Percentiles rank a stretch among this genome's conserved stretches.
Conservation (phyloP, 2,329 filamentous ascomycete genomes). For the Aureobasidium sp. region DNA sequence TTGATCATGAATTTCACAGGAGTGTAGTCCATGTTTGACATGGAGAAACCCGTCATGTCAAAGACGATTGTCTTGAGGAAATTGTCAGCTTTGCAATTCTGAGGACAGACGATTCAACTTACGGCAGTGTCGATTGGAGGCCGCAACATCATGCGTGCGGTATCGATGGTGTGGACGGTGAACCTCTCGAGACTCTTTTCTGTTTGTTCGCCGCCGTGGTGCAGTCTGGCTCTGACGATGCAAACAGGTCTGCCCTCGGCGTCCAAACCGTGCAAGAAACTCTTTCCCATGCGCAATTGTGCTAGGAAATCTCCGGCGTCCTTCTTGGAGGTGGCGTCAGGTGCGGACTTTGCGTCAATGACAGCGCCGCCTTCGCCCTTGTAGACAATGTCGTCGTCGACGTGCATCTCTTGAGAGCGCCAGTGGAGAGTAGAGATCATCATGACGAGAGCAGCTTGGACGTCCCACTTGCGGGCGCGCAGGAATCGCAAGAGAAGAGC, state of each 20-base stretch:
- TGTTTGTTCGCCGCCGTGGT: constrained; percentile 73
- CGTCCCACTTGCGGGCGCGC: constrained; percentile 89
- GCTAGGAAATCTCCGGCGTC: constrained; percentile 69
- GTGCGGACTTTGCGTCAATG: constrained; percentile 51
- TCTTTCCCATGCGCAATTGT: constrained; percentile 86
- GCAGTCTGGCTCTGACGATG: constrained; percentile 73
- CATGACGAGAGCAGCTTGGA: constrained; percentile 90
- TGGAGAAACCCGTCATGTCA: constrained; percentile 48
- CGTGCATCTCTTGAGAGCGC: constrained; percentile 73
- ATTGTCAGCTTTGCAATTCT: not conserved
- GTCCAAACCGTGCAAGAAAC: constrained; percentile 81
- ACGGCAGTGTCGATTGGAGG: constrained; percentile 86
- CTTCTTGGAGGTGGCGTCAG: constrained; percentile 55
- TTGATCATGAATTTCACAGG: constrained; percentile 99
- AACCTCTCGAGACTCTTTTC: constrained; percentile 78
- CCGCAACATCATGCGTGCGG: constrained; percentile 72
- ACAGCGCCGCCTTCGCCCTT: constrained; percentile 66
- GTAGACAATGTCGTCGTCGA: constrained; percentile 80
- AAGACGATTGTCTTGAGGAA: constrained; percentile 71
- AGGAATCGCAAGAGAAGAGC: constrained; percentile 74
- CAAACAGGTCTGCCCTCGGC: constrained; percentile 81
- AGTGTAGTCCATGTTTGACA: constrained; percentile 79
- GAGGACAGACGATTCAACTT: constrained; percentile 37
- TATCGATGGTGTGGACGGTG: constrained; percentile 92
- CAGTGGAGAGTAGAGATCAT: constrained; percentile 89